These are phyloP conservation scores for Pezicula carpinea DNA, from an alignment of 2,329 filamentous ascomycete species.

Conservation along the genomic window DNA sequence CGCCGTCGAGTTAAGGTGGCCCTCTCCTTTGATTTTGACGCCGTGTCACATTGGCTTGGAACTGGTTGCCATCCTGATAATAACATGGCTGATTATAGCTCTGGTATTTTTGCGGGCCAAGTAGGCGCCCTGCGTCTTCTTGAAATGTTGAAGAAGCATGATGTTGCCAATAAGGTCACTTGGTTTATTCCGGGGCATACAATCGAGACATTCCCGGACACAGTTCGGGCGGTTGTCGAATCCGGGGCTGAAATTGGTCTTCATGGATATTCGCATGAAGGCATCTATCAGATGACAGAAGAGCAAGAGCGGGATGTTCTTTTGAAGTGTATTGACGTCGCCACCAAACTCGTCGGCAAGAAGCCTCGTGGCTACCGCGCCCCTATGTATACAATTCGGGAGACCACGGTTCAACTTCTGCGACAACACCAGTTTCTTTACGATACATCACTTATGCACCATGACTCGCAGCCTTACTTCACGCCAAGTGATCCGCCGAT, in stretches of 20 bases:
- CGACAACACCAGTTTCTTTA: slow-evolving; percentile 41
- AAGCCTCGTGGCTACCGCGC: slow-evolving; percentile 42
- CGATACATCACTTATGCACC: slow-evolving; percentile 38
- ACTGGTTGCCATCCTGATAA: slow-evolving; percentile 45
- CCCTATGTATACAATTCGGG: slow-evolving; percentile 42
- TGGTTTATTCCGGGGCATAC: slow-evolving; percentile 50
- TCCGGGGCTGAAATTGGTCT: slow-evolving; percentile 42
- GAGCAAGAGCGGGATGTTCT: slow-evolving; percentile 42
- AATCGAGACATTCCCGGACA: slow-evolving; percentile 41
- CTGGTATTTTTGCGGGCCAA: slow-evolving; percentile 45
- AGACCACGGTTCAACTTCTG: slow-evolving; percentile 39
- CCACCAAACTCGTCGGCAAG: slow-evolving; percentile 35
- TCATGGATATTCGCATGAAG: slow-evolving; percentile 46
- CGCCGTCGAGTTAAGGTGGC: neutral
- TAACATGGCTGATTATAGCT: slow-evolving; percentile 43
- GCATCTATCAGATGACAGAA: slow-evolving; percentile 37
- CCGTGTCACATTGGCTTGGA: slow-evolving; percentile 48
- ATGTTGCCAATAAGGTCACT: slow-evolving; percentile 41
- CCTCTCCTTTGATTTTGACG: slow-evolving; percentile 34
- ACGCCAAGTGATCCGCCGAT: slow-evolving; percentile 34
- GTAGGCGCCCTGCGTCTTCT: slow-evolving; percentile 46
- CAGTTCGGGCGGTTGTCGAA: slow-evolving; percentile 35
- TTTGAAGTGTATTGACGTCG: slow-evolving; percentile 37
- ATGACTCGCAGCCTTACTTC: slow-evolving; percentile 42
- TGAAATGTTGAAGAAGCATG: slow-evolving; percentile 39